A percentile compares a stretch with the other conserved stretches of the same genome.
phyloP scores from a whole-genome alignment of 257 asterid genomes.

The Lithospermum erythrorhizon region DNA sequence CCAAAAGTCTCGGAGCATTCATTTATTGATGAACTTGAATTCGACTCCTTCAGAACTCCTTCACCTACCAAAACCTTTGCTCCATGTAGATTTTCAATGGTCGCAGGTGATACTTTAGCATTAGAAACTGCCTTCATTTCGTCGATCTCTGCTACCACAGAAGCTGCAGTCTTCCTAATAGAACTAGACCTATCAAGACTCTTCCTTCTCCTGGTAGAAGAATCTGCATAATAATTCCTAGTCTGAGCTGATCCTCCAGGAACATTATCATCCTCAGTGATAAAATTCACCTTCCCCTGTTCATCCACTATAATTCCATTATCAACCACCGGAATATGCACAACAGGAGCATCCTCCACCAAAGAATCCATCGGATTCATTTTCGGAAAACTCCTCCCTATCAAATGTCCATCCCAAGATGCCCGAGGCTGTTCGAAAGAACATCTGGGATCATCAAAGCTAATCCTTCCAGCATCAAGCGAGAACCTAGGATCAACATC shows the following conservation, averaged over 20 bases:
- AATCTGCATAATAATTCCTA: slow-evolving; percentile 60
- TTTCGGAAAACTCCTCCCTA: slow-evolving; percentile 53
- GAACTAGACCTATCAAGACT: slow-evolving; percentile 86
- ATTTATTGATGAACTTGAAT: slow-evolving; percentile 58
- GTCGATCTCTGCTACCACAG: slow-evolving; percentile 73
- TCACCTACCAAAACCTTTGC: slow-evolving; percentile 40
- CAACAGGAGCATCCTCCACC: slow-evolving; percentile 58
- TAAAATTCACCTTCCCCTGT: slow-evolving; percentile 3
- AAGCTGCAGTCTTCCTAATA: slow-evolving; percentile 69
- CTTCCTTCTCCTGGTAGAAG: slow-evolving; percentile 75
- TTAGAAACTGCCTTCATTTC: slow-evolving; percentile 49
- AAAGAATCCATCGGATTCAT: slow-evolving; percentile 69
- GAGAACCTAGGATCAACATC: slow-evolving; percentile 79
- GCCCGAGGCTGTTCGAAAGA: slow-evolving; percentile 87
- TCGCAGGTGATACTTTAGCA: slow-evolving; percentile 45
- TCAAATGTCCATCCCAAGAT: slow-evolving; percentile 73
- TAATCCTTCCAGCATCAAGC: slow-evolving; percentile 69
- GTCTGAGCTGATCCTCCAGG: slow-evolving; percentile 86
- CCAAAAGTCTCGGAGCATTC: slow-evolving; percentile 68
- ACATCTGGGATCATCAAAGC: slow-evolving; percentile 70
- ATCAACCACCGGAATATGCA: slow-evolving; percentile 35
- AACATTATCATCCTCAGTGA: slow-evolving; percentile 26
- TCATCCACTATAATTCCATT: slow-evolving; percentile 65
- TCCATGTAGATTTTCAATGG: slow-evolving; percentile 36
- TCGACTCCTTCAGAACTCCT: slow-evolving; percentile 33